Base-by-base conservation (phyloP, 2,329 filamentous ascomycete genomes). In the Paramyrothecium roridum region DNA sequence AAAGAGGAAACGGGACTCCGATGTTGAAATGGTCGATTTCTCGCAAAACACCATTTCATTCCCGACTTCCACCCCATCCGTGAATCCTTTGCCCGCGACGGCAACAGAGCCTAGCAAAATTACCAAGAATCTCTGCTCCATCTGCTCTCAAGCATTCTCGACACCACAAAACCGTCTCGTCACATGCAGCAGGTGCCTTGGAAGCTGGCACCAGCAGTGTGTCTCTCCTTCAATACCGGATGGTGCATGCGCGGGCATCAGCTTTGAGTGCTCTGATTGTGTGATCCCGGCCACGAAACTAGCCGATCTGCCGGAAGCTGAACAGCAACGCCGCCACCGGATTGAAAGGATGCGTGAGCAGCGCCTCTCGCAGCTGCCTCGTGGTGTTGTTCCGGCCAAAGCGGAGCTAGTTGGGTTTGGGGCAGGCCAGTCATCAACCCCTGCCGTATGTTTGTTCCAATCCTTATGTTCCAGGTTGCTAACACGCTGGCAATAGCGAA, bases 401-500 rank as follows among this genome's bases (percentile, higher is more conserved):
- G 59, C 71, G 21, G 65, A 69, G 10, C 64, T 75, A 2, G 66
- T 78, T 17, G 75, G 75, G 0, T 78, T 76, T 54, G 61, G 58
- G 16, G 64, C 68, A 2, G 71, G 73, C 1, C 62, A 65, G 8
- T 68, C 74, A 13, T 67, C 70, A 1, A 65, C 66, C 23, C 54
- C 59, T n/a, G 61, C 67, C 46, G 75, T 76, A 61, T 63, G 72
- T 67, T 30, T 30, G 26, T 30, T 10, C 26, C 26, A 30, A 30
- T 4, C 26, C 26, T 30, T 4, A 30, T 6, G 26, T 30, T 30
- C 6, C 26, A 10, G 3, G 8, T 20, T 12, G n/a, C 13, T 43
- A 45, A 19, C 51, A 56, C 19, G 52, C 48, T 19, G 43, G 50
- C 52, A 37, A 6, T 49, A 77, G 75, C 70, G 73, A 21, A 64